A percentile compares a stretch with the other conserved stretches of the same genome.
Evolutionary conservation across 2,329 filamentous ascomycete genomes (phyloP).

Genomic region (Delphinella strobiligena): DNA sequence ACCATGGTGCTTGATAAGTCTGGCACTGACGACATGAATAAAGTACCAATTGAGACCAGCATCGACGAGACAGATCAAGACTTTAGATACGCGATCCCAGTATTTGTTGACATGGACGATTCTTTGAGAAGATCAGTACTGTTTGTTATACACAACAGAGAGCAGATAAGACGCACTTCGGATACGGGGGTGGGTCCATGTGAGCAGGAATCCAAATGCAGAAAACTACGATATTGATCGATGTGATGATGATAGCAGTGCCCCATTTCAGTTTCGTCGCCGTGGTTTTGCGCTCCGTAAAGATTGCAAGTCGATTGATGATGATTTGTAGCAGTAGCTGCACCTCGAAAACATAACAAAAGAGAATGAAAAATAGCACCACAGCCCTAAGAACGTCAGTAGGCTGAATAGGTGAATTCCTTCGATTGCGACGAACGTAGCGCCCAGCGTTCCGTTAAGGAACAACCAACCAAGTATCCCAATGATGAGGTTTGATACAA

Average conservation of each 20-base stretch:
- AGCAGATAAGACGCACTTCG: not conserved
- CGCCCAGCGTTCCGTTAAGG: conserved; percentile 3
- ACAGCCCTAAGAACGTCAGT: conserved; percentile 1
- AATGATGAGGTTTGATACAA: conserved; percentile 31
- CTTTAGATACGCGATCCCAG: conserved; percentile 28
- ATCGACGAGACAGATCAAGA: conserved; percentile 25
- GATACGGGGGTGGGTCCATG: conserved; percentile 17
- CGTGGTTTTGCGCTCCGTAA: conserved; percentile 8
- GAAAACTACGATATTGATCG: conserved; percentile 17
- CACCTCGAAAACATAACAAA: conserved; percentile 10
- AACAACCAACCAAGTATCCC: conserved; percentile 25
- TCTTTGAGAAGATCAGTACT: conserved; percentile 2
- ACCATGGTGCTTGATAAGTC: conserved; percentile 34
- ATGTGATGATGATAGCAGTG: conserved; percentile 25
- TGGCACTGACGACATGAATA: conserved; percentile 31
- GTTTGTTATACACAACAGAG: not conserved
- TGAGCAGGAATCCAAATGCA: conserved; percentile 29
- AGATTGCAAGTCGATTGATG: conserved; percentile 24
- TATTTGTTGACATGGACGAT: conserved; percentile 25
- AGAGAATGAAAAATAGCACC: conserved; percentile 17
- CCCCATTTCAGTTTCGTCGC: conserved; percentile 24
- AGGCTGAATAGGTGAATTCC: not conserved
- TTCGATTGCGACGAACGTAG: not conserved
- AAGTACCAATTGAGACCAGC: conserved; percentile 28
- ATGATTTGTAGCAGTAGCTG: conserved; percentile 23